These are phyloP conservation scores for Amaranthus cruentus DNA, from an alignment of 148 eudicot genomes.

Conservation along the genomic window DNA sequence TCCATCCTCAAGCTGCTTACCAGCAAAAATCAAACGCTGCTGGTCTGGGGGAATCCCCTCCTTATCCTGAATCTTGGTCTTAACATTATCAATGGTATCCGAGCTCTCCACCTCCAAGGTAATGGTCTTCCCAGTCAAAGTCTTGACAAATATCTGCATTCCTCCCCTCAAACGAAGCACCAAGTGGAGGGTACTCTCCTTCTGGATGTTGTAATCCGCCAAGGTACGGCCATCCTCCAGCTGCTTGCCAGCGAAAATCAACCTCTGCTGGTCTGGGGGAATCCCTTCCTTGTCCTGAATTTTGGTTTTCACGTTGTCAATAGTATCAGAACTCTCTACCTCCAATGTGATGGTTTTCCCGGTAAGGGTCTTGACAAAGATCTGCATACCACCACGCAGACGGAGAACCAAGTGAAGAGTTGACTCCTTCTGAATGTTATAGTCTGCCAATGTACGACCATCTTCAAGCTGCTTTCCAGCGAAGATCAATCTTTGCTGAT, in stretches of 20 bases:
- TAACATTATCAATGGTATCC: too few species aligned
- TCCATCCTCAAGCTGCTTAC: slow-evolving; percentile 21
- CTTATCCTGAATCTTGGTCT: too few species aligned
- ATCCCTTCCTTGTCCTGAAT: too few species aligned
- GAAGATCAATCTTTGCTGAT: too few species aligned
- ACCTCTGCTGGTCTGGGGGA: too few species aligned
- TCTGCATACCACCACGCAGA: slow-evolving; percentile 5
- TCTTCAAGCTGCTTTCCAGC: neutral
- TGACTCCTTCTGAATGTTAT: slow-evolving; percentile 21
- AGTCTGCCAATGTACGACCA: slow-evolving; percentile 22
- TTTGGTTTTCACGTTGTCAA: too few species aligned
- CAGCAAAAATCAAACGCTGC: slow-evolving; percentile 2
- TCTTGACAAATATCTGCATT: too few species aligned
- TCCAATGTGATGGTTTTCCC: neutral
- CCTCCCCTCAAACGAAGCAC: neutral
- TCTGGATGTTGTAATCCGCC: slow-evolving; percentile 8
- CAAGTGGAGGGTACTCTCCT: slow-evolving; percentile 19
- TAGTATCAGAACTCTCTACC: too few species aligned
- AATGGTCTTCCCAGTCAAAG: too few species aligned
- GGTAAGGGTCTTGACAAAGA: too few species aligned
- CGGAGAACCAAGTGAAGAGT: slow-evolving; percentile 21
- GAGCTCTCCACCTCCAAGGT: too few species aligned
- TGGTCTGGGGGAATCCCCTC: too few species aligned
- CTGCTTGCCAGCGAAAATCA: neutral
- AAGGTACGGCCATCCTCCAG: slow-evolving; percentile 5